Conservation (phyloP, 805 yeast genomes). For the Candida verbasci region DNA sequence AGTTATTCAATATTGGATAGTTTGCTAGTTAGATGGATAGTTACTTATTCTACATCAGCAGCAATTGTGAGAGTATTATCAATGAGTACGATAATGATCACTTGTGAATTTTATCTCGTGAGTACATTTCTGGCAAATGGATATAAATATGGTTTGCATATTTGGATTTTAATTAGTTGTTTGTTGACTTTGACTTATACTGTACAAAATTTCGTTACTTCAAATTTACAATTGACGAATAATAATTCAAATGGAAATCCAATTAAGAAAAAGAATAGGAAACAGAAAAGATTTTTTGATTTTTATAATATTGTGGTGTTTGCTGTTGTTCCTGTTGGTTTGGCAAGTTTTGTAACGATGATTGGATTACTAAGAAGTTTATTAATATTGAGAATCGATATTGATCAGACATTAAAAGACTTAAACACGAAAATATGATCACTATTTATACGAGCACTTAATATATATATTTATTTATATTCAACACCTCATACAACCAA, state of each 20-base stretch:
- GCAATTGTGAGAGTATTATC: conserved; percentile 84
- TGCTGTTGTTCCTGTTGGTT: conserved; percentile 97
- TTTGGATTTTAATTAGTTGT: conserved; percentile 91
- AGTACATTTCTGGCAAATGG: conserved; percentile 64
- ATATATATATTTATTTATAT: too few species aligned
- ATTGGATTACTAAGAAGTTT: conserved; percentile 72
- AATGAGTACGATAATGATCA: conserved; percentile 68
- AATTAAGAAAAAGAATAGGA: conserved; percentile 17
- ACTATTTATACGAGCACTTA: too few species aligned
- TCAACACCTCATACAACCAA: too few species aligned
- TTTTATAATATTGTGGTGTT: conserved; percentile 85
- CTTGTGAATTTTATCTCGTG: conserved; percentile 64
- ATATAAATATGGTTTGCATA: conserved; percentile 70
- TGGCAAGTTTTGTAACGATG: conserved; percentile 93
- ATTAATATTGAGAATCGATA: conserved; percentile 68
- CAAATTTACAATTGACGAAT: conserved; percentile 51
- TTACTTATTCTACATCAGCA: conserved; percentile 81
- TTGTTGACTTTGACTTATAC: conserved; percentile 75
- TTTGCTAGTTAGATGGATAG: conserved; percentile 89
- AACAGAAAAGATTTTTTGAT: conserved; percentile 65
- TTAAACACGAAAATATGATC: neutral
- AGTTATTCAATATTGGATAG: conserved; percentile 85
- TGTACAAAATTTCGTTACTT: conserved; percentile 83
- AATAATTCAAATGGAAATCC: neutral
- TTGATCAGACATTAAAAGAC: conserved; percentile 18